Conservation (phyloP, 1,139 yeast genomes). For the Zygosaccharomyces sapae region DNA sequence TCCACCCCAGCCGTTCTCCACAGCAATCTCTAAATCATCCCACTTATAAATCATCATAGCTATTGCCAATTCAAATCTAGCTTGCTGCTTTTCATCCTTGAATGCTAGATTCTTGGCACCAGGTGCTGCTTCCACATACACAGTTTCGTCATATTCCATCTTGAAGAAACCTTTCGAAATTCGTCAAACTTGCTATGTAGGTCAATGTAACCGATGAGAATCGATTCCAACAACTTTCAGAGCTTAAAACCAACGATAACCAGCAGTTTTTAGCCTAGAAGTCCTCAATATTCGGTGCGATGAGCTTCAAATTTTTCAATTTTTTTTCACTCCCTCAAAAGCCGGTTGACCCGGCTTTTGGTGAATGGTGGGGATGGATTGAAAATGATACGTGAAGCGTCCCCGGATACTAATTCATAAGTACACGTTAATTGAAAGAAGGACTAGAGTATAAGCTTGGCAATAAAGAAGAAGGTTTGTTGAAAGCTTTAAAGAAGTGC, state of each 20-base stretch:
- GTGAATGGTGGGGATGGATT: background rate
- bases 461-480: background rate
- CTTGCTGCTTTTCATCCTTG: slow-evolving; percentile 63
- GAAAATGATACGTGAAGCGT: slow-evolving; percentile 3
- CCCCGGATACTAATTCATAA: background rate
- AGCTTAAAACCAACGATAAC: background rate
- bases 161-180: background rate
- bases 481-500: background rate
- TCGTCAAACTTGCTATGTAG: background rate
- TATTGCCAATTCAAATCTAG: slow-evolving; percentile 87
- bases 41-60: slow-evolving; percentile 84
- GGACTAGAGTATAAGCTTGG: background rate
- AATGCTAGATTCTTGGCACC: slow-evolving; percentile 46
- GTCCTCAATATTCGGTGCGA: slow-evolving; percentile 10
- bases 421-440: background rate
- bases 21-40: slow-evolving; percentile 88
- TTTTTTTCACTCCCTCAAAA: background rate
- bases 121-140: slow-evolving; percentile 39
- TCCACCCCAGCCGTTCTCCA: slow-evolving; percentile 96
- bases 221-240: background rate
- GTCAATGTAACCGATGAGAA: background rate
- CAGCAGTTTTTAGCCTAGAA: background rate
- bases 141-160: slow-evolving; percentile 25
- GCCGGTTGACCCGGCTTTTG: slow-evolving; percentile 1
- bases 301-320: slow-evolving; percentile 16